Evolutionary conservation across 495 filamentous ascomycete species (phyloP).

Genomic region (Penicillium coffeae): DNA sequence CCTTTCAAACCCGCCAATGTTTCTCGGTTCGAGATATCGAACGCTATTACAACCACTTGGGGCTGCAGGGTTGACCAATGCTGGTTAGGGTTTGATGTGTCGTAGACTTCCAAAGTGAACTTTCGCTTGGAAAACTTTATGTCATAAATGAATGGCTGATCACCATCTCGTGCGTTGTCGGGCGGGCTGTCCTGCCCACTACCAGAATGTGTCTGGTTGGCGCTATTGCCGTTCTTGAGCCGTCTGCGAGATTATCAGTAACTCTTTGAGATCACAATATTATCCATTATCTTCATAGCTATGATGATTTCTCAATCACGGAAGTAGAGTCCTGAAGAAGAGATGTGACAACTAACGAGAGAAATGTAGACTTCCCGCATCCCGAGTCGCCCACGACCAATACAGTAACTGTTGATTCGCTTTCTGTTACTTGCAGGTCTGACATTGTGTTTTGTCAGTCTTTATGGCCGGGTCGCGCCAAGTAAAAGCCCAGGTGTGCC

Average conservation of each 20-base stretch:
- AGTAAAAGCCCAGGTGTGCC: too few relatives aligned
- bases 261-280: too few relatives aligned
- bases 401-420: constrained; percentile 54
- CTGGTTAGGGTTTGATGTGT: constrained; percentile 69
- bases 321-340: neutral
- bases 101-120: constrained; percentile 74
- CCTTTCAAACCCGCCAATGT: constrained; percentile 60
- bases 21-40: constrained; percentile 66
- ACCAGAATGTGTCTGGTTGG: constrained; percentile 3
- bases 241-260: constrained; percentile 16
- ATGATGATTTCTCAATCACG: too few relatives aligned
- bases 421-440: constrained; percentile 5
- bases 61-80: constrained; percentile 70
- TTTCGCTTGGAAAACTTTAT: constrained; percentile 61
- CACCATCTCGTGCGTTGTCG: constrained; percentile 60
- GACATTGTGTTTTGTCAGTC: constrained; percentile 8
- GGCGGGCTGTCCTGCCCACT: constrained; percentile 2
- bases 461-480: too few relatives aligned
- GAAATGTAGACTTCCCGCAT: constrained; percentile 83
- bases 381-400: constrained; percentile 75
- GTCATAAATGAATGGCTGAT: constrained; percentile 83
- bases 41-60: constrained; percentile 74
- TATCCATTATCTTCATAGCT: neutral
- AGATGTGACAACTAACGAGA: constrained; percentile 62
- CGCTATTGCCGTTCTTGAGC: constrained; percentile 23